These are phyloP conservation scores for Quercus ilex DNA, from an alignment of 306 rosid genomes.

Conservation along the genomic window DNA sequence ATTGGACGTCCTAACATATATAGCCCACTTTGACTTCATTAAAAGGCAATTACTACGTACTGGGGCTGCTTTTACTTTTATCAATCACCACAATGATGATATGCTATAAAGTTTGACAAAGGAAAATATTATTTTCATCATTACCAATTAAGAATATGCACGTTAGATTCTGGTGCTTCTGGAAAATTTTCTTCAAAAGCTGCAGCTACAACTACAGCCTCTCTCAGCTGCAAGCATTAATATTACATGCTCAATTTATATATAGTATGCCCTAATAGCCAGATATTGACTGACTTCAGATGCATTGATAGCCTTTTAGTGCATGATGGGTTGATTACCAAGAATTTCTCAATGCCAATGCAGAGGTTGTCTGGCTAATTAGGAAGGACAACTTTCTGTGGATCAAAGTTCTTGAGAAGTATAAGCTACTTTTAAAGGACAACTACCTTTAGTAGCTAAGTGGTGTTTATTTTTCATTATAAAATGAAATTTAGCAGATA, in stretches of 20 bases:
- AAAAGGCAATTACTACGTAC: slow-evolving; percentile 2
- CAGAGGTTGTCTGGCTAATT: background rate
- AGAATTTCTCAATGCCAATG: background rate
- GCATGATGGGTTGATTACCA: background rate
- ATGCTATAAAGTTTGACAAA: background rate
- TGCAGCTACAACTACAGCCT: background rate
- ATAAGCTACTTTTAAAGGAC: background rate
- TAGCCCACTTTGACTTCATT: slow-evolving; percentile 26
- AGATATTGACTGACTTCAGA: too few relatives aligned
- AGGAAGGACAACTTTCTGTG: background rate
- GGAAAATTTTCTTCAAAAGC: slow-evolving; percentile 2
- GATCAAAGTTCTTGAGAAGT: background rate
- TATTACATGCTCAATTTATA: background rate
- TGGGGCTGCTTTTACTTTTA: slow-evolving; percentile 6
- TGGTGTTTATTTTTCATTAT: background rate
- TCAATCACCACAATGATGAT: slow-evolving; percentile 33
- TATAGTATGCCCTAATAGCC: background rate
- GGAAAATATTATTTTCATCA: slow-evolving; percentile 23
- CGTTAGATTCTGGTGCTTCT: slow-evolving; percentile 3
- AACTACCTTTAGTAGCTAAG: background rate
- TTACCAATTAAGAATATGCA: slow-evolving; percentile 16
- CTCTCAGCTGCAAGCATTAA: background rate
- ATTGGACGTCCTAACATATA: background rate
- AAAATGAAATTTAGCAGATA: background rate
- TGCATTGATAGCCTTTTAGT: background rate